phyloP scores from a whole-genome alignment of 495 filamentous ascomycete genomes.

The Saxophila tyrrhenica region DNA sequence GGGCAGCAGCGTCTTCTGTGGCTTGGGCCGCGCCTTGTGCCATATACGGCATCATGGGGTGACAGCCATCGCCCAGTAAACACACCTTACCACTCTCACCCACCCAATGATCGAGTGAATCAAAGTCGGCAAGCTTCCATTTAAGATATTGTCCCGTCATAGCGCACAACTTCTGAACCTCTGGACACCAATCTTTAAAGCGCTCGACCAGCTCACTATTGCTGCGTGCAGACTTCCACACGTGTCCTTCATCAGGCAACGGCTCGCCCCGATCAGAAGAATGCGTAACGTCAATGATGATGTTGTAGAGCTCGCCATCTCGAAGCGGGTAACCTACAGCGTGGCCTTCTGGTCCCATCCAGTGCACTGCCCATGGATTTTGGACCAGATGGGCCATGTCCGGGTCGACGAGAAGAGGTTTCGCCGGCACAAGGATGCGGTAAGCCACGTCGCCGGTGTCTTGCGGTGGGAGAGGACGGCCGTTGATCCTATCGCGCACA shows the following conservation, averaged over 20 bases:
- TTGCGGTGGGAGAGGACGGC: slow-evolving; percentile 5
- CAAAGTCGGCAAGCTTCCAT: slow-evolving; percentile 17
- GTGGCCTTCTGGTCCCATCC: slow-evolving; percentile 19
- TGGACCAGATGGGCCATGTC: slow-evolving; percentile 10
- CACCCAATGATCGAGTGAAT: slow-evolving; percentile 18
- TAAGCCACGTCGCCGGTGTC: slow-evolving; percentile 20
- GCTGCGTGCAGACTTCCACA: slow-evolving; percentile 13
- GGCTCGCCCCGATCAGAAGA: slow-evolving; percentile 12
- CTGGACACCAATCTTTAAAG: slow-evolving; percentile 15
- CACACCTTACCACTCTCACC: slow-evolving; percentile 10
- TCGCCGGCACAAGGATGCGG: slow-evolving; percentile 14
- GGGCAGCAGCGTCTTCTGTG: slow-evolving; percentile 18
- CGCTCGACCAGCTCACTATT: slow-evolving; percentile 15
- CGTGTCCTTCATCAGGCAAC: slow-evolving; percentile 8
- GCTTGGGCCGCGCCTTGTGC: slow-evolving; percentile 22
- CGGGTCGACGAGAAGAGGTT: slow-evolving; percentile 9
- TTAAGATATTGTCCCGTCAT: slow-evolving; percentile 19
- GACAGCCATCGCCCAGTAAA: slow-evolving; percentile 22
- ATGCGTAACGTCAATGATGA: slow-evolving; percentile 16
- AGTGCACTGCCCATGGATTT: slow-evolving; percentile 10
- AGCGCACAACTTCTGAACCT: slow-evolving; percentile 12
- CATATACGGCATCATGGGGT: slow-evolving; percentile 23
- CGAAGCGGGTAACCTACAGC: slow-evolving; percentile 17
- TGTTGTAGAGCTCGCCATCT: slow-evolving; percentile 18
- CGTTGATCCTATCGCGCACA: slow-evolving; percentile 9